Evolutionary conservation across 352 stramenopile species (phyloP), one percentile per base, ranked within the genome.

Genomic region (Globisporangium irregulare): DNA sequence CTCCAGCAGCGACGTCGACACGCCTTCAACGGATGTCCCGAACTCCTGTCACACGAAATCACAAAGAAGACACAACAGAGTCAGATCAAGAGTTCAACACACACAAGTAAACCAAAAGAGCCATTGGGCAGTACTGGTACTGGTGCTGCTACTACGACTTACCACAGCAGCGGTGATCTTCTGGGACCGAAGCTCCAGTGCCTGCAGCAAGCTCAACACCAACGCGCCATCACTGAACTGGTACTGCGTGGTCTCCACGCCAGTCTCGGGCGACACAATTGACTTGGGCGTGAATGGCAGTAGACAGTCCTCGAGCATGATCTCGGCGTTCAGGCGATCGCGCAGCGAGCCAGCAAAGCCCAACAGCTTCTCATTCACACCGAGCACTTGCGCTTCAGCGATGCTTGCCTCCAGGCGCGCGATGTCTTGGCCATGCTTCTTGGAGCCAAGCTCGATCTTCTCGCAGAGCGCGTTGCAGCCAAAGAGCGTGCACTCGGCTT

Each of bases 401-500:
- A 95, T 79, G 59, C 79, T 90, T 48, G 85, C 79, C 54, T 87
- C 84, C 10, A 95, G 75, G 0, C 84, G 81, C 43, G 76, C 75
- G 58, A 94, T 91, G 55, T 88, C 79, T 22, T 74, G 78, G 12
- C 62, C 57, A 66, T 89, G 70, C 36, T 80, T 77, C 70, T 80
- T 80, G 0, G 81, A 79, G 51, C 83, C 85, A 18, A 85, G 68
- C 24, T 79, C 73, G 59, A 94, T 89, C 59, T 82, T 86, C 51
- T 71, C 71, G 51, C 83, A 91, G 27, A 93, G 72, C 24, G 82
- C 79, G 51, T 92, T 76, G 48, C 79, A 90, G 7, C 87, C 85
- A 55, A 89, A 95, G n/a, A 95, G 77, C 61, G 80, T 93, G 51
- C 84, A 92, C 67, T 95, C 87, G 58, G 81, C 81, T 68, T 95